phyloP scores from a whole-genome alignment of 225 moss, liverwort and hornwort genomes.

The Physcomitrellopsis africana region DNA sequence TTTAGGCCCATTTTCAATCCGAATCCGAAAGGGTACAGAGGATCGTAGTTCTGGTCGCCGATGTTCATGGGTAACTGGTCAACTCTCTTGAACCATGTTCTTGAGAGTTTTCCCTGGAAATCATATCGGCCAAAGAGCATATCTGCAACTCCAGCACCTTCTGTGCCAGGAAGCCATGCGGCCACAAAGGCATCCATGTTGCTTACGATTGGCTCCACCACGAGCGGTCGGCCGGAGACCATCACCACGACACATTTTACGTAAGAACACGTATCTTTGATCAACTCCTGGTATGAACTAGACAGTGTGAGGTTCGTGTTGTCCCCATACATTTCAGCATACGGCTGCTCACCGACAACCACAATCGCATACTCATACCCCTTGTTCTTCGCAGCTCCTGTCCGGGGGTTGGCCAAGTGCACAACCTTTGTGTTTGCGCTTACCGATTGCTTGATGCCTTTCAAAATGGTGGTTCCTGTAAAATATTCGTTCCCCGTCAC shows the following conservation, averaged over 20 bases:
- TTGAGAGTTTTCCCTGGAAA: constrained; percentile 65
- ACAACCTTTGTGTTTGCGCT: constrained; percentile 38
- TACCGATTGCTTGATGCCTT: constrained; percentile 45
- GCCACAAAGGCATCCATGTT: constrained; percentile 77
- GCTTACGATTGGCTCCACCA: constrained; percentile 48
- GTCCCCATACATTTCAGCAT: constrained; percentile 58
- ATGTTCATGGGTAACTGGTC: constrained; percentile 94
- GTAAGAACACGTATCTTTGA: constrained; percentile 58
- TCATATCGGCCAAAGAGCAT: constrained; percentile 67
- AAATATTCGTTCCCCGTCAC: constrained; percentile 1
- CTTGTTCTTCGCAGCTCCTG: constrained; percentile 33
- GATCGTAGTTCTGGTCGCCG: constrained; percentile 74
- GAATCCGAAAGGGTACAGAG: constrained; percentile 74
- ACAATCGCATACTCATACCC: constrained; percentile 53
- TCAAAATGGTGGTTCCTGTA: constrained; percentile 57
- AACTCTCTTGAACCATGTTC: constrained; percentile 79
- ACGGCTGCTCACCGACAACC: constrained; percentile 61
- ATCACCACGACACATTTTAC: constrained; percentile 67
- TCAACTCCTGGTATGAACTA: constrained; percentile 46
- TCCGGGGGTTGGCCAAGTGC: constrained; percentile 31
- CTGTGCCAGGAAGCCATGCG: constrained; percentile 84
- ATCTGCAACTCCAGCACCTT: constrained; percentile 75
- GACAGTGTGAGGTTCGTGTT: constrained; percentile 59
- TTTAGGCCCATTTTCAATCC: constrained; percentile 60
- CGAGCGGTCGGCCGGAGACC: constrained; percentile 75